Evolutionary conservation across 1,284 basidiomycete genomes (phyloP).

Genomic region (Phylloporus sp.): DNA sequence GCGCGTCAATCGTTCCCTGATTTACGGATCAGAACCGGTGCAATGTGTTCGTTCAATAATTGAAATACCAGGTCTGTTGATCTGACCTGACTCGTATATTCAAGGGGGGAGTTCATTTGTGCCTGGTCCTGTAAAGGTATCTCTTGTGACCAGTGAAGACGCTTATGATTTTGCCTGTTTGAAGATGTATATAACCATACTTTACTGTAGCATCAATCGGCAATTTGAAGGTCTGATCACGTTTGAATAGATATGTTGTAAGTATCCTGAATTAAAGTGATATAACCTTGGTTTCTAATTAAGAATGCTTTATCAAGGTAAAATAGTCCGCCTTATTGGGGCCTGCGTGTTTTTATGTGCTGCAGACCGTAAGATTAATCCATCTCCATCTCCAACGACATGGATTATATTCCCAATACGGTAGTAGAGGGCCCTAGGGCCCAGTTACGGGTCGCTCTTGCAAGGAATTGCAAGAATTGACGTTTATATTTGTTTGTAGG

Average conservation of each 20-base stretch:
- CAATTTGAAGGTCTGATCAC: not conserved
- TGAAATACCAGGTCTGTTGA: not conserved
- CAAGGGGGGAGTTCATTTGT: not conserved
- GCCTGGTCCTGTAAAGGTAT: not conserved
- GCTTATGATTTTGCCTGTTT: not conserved
- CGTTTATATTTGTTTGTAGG: not conserved
- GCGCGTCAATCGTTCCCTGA: not conserved
- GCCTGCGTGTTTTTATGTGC: not conserved
- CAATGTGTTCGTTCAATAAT: not conserved
- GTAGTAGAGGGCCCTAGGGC: not conserved
- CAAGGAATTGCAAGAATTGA: no score
- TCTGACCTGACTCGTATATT: not conserved
- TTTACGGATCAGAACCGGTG: not conserved
- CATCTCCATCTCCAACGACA: no score
- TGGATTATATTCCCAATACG: not conserved
- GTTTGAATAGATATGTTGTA: not conserved
- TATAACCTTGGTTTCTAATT: not conserved
- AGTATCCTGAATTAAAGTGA: not conserved
- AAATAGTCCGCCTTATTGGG: not conserved
- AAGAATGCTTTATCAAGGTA: not conserved
- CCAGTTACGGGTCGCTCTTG: not conserved
- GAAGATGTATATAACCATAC: not conserved
- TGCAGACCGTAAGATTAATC: conserved; percentile 1
- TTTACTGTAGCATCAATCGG: not conserved
- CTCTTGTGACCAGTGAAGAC: not conserved